Conservation (phyloP, 345 rosid species). For the Ceriops decandra region DNA sequence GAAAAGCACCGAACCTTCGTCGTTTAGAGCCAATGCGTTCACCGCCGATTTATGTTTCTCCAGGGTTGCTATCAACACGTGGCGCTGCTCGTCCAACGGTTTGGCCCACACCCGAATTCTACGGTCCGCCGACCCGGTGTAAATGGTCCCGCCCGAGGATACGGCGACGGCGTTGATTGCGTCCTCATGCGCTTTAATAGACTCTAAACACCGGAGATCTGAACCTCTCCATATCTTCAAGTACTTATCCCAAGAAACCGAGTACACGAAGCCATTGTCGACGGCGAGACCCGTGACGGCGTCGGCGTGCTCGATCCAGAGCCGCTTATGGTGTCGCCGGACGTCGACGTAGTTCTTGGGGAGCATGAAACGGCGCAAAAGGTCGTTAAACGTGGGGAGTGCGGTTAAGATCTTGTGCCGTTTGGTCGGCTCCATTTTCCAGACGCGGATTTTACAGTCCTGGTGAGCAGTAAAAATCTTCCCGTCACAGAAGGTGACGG, state of each 20-base stretch:
- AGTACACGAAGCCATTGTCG: slow-evolving; percentile 52
- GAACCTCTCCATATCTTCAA: slow-evolving; percentile 76
- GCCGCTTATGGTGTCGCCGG: slow-evolving; percentile 65
- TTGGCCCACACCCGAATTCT: slow-evolving; percentile 77
- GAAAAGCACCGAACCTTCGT: slow-evolving; percentile 71
- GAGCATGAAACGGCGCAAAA: slow-evolving; percentile 59
- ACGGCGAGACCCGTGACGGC: slow-evolving; percentile 77
- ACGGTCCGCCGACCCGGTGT: slow-evolving; percentile 85
- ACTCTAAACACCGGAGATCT: slow-evolving; percentile 68
- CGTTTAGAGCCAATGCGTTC: slow-evolving; percentile 67
- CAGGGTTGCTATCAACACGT: slow-evolving; percentile 51
- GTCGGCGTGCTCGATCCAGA: slow-evolving; percentile 92
- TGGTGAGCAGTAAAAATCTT: slow-evolving; percentile 80
- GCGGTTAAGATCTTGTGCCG: slow-evolving; percentile 45
- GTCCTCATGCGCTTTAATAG: slow-evolving; percentile 73
- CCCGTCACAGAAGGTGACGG: slow-evolving; percentile 48
- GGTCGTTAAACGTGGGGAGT: slow-evolving; percentile 78
- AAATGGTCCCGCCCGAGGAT: slow-evolving; percentile 60
- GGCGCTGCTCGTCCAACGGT: slow-evolving; percentile 45
- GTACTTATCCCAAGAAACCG: slow-evolving; percentile 85
- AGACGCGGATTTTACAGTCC: slow-evolving; percentile 80
- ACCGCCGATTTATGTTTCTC: slow-evolving; percentile 91
- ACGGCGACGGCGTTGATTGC: slow-evolving; percentile 77
- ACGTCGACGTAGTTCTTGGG: slow-evolving; percentile 78
- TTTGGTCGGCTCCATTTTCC: slow-evolving; percentile 46